Evolutionary conservation across 2,329 filamentous ascomycete genomes (phyloP), one percentile per base, ranked within the genome.

Genomic region (Geoglossum cookeanum): DNA sequence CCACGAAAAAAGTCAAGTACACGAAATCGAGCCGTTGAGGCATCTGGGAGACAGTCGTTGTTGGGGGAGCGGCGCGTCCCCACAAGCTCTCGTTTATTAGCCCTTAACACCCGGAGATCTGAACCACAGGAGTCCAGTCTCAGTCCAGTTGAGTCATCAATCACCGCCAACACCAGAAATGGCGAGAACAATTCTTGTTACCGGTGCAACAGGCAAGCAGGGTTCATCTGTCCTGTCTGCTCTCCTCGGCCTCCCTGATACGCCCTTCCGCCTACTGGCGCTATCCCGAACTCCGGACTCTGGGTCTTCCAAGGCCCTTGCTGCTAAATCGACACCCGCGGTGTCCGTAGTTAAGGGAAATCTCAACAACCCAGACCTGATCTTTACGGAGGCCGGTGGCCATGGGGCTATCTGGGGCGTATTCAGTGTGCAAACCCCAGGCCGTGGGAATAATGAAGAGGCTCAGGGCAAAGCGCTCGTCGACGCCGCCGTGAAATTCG

Each of bases 1-100:
- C 75, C 55, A 72, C 57, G 68, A 85, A 85, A 70, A 84, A 84
- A 44, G 74, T 62, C 4, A 84, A 70, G 62, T 79, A 79, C 33
- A 72, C 59, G 3, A 74, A 60, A 58, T 77, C 74, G 22, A 66
- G 66, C 64, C 73, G 74, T 52, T 73, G 67, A 30, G 7, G 27
- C 22, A 17, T 8, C 2, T 11, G 7, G 7, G n/a, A 55, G 15
- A 8, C 37, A 11, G 52, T 11, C 52, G 33, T 48, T 48, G 7
- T 30, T 17, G 27, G 35, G 35, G 11, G 35, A 3, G 35, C 7
- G 11, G 6, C 7, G 35, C 6, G 35, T n/a, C n/a, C n/a, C n/a
- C n/a, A n/a, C n/a, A 3, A 13, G 35, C 1, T 3, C 6, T 37
- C 35, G 22, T 22, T 2, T 22, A 22, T 22, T 22, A 2, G 22